phyloP scores from a whole-genome alignment of 208 protist genomes.

The Trypanosoma platydactyli region DNA sequence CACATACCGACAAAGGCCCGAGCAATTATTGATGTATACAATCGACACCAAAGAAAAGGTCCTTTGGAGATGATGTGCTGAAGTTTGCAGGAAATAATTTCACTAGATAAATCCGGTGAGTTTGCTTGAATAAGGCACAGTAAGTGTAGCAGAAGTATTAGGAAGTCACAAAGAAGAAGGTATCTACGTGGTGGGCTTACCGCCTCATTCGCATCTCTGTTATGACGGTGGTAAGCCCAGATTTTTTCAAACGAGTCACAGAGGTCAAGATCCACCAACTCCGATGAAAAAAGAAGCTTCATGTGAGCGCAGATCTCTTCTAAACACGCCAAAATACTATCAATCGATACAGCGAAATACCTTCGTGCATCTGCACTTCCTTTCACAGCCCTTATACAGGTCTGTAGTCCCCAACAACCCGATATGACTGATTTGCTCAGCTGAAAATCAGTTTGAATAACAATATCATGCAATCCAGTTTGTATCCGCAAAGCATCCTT shows the following conservation, averaged over 20 bases:
- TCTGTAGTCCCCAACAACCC: conserved; percentile 31
- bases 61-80: conserved; percentile 8
- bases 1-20: conserved; percentile 31
- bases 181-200: conserved; percentile 4
- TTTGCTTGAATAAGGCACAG: conserved; percentile 25
- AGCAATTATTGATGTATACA: conserved; percentile 33
- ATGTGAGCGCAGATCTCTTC: conserved; percentile 19
- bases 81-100: conserved; percentile 12
- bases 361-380: background rate
- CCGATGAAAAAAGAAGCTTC: conserved; percentile 4
- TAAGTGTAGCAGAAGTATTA: conserved; percentile 26
- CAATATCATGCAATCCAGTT: conserved; percentile 1
- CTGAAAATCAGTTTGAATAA: conserved; percentile 18
- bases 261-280: conserved; percentile 9
- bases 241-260: conserved; percentile 20
- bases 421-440: conserved; percentile 19
- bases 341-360: conserved; percentile 5
- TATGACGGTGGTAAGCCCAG: conserved; percentile 19
- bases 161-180: conserved; percentile 26
- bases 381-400: conserved; percentile 10
- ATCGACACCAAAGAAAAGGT: conserved; percentile 33
- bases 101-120: background rate
- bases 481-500: conserved; percentile 15
- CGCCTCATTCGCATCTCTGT: conserved; percentile 15
- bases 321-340: conserved; percentile 14